Evolutionary conservation across 345 rosid species (phyloP), one percentile per base, ranked within the genome.

Genomic region (Eucalyptus melliodora): DNA sequence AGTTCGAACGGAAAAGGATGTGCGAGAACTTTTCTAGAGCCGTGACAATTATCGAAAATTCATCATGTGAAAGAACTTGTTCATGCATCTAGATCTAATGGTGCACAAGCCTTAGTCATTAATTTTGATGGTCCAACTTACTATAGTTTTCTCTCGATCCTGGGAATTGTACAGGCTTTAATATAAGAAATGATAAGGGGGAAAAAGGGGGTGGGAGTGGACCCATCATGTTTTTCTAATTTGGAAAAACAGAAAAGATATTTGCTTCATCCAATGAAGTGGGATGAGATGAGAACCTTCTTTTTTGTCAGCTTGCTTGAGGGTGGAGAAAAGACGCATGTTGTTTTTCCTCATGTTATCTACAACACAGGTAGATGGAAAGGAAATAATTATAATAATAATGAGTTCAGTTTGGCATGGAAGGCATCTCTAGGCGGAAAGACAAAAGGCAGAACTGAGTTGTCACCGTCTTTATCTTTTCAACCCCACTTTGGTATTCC

Each of bases 301-400:
- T 85, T 62, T 82, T 87, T 86, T 65, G 85, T 67, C 88, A 86
- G 89, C 40, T 90, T 90, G 82, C 91, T 90, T 90, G 91, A 62
- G 45, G 31, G 42, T 81, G 59, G 91, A 89, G 90, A 82, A 87
- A 91, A 49, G 81, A 83, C 47, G 81, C 86, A 72, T 55, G n/a
- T 21, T 37, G 83, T 50, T 80, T 65, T 87, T 30, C 62, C 47
- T 47, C 40, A 26, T 16, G n/a, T 59, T 23, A 27, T 60, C 69
- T 86, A 5, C 45, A 31, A 37, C 37, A 17, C 53, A 37, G 24
- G 59, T 50, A 34, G 62, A 86, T 50, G 62, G 26, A 17, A 72
- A 37, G 55, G 65, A n/a, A 50, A 47, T 27, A 16, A 86, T 23
- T 19, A 40, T 31, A 86, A 34, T 49, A 86, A 86, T n/a, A n/a